Evolutionary conservation across 192 early-diverging fungal genomes (phyloP), one percentile per base, ranked within the genome.

Genomic region (Backusella mclennaniae): DNA sequence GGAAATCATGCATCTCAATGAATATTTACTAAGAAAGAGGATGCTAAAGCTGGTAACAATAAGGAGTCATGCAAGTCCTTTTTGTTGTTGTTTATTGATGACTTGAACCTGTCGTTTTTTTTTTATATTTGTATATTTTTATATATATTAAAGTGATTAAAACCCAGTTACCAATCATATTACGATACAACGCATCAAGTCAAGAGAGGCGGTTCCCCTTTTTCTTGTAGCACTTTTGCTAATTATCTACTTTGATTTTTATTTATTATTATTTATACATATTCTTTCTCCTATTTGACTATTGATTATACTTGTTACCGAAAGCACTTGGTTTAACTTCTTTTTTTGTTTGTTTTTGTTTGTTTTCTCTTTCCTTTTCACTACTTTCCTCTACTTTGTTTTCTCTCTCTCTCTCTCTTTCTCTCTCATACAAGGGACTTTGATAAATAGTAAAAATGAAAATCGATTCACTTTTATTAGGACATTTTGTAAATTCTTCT

Each of bases 391-490:
- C 38, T 70, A 14, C 21, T 42, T 69, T 38, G 1, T 11, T 36
- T 38, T 39, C 12, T 46, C 17, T 44, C 29, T 39, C 12, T 46
- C 17, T 44, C 29, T 6, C 11, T 38, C 35, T 68, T 68, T 68
- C n/a, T 68, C 35, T 38, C 35, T 38, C 36, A 17, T 4, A 11
- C 1, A 38, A 38, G 29, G 8, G 12, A 35, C 67, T 8, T 33
- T 4, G 2, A 36, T 35, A 33, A 38, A 38, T 21, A 69, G 11
- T 36, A 69, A 23, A 69, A 69, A 69, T 69, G 39, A 71, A 49
- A 23, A 29, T 71, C 12, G 39, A 71, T 41, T 49, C 70, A 71
- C 70, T 71, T 1, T 71, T 71, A 29, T 71, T 71, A 26, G 70
- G 70, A 7, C 70, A 71, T 49, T 71, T 49, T 71, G 23, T 29